Base-by-base conservation (phyloP, 495 filamentous ascomycete species). In the Penicillium crystallinum region DNA sequence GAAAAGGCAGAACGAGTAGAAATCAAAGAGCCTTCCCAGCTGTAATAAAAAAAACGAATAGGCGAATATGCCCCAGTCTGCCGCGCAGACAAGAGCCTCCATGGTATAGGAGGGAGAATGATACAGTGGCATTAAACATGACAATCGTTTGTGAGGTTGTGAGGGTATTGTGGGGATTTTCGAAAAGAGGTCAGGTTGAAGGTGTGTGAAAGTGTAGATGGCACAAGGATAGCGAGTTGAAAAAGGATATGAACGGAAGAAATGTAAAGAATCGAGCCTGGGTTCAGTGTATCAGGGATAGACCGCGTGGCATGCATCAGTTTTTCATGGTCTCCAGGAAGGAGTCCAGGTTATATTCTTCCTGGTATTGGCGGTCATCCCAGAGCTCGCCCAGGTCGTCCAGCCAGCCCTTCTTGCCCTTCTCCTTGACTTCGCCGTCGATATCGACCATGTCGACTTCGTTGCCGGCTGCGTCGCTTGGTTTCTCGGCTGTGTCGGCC, bases 321-420 rank as follows among this genome's bases (percentile, higher is more conserved):
- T 65, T 72, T 66, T 89, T 88, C 89, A 98, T 96, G 39, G 78
- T 89, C 57, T 84, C 87, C 71, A 97, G 75, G 75, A 96, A 98
- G 2, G 87, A 89, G 59, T 93, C 90, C 54, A 98, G 70, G 65
- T 96, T 87, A 63, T 95, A 98, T 69, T 93, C 91, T 72, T 97
- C 92, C 69, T 96, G 90, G 71, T 98, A 98, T 71, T 93, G 91
- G 48, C 78, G 81, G 60, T 96, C 91, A 65, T 98, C 93, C 92
- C 92, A 97, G 45, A 98, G 76, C 69, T 98, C 93, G 52, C 90
- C 91, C 37, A 98, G 66, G 59, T 96, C 95, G 64, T 97, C 93
- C 37, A 97, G 71, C 80, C 87, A 90, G 33, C 91, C 91, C 77
- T 93, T 96, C 79, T 95, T 96, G 52, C 93, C 91, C 66, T 93